phyloP scores from a whole-genome alignment of 371 early-diverging fungal species.

The Mucor indicus region DNA sequence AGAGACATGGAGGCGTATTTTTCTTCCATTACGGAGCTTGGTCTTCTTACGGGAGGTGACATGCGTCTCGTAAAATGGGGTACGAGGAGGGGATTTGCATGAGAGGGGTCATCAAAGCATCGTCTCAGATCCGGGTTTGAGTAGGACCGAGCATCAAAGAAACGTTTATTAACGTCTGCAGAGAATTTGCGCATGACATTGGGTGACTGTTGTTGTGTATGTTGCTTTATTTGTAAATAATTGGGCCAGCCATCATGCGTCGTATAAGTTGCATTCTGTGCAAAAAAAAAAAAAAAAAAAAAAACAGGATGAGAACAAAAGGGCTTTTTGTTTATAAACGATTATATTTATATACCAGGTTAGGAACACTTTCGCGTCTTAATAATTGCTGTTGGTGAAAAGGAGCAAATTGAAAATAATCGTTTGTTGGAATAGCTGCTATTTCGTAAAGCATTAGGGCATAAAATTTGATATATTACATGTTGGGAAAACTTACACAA shows the following conservation, averaged over 20 bases:
- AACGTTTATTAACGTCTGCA: too few relatives aligned
- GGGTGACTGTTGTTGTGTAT: too few relatives aligned
- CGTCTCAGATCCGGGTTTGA: conserved; percentile 39
- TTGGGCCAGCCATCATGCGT: too few relatives aligned
- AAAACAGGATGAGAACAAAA: too few relatives aligned
- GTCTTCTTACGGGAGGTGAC: conserved; percentile 16
- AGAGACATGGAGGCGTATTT: conserved; percentile 61
- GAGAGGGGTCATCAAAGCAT: neutral
- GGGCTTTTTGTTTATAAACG: too few relatives aligned
- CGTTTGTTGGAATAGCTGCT: neutral
- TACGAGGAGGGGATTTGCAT: conserved; percentile 17
- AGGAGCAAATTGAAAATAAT: neutral
- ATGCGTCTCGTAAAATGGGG: conserved; percentile 28
- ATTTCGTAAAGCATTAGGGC: conserved; percentile 5
- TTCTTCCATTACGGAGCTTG: conserved; percentile 31
- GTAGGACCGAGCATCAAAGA: too few relatives aligned
- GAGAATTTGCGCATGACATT: too few relatives aligned
- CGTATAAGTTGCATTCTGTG: too few relatives aligned
- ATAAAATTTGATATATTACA: neutral
- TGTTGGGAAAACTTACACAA: conserved; percentile 5
- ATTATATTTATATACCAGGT: too few relatives aligned
- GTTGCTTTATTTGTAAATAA: too few relatives aligned
- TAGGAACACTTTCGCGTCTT: conserved; percentile 38
- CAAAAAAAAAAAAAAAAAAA: too few relatives aligned
- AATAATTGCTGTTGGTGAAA: conserved; percentile 18